Percentiles rank a stretch among this genome's conserved stretches.
These are phyloP conservation scores for Acacia crassicarpa DNA, from an alignment of 306 rosid genomes.

Conservation along the genomic window DNA sequence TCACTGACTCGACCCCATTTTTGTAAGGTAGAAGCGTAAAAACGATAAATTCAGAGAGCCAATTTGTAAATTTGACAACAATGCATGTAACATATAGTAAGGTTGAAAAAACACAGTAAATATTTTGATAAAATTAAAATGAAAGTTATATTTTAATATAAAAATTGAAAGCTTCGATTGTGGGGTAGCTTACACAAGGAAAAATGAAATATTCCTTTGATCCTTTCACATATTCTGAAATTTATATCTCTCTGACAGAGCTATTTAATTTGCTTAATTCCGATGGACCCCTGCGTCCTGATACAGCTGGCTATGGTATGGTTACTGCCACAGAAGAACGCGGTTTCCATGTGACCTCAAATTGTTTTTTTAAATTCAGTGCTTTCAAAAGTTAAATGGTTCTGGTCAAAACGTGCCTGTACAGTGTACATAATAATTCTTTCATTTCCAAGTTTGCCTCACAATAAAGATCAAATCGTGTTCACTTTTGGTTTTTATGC, in stretches of 20 bases:
- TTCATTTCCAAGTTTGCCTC: not conserved
- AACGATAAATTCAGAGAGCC: no score
- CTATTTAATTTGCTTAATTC: not conserved
- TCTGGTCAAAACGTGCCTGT: slow-evolving; percentile 22
- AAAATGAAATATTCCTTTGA: not conserved
- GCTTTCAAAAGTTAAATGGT: not conserved
- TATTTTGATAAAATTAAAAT: no score
- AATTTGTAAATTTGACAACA: no score
- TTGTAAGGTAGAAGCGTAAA: no score
- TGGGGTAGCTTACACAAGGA: no score
- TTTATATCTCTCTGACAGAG: not conserved
- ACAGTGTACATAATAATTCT: not conserved
- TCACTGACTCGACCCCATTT: no score
- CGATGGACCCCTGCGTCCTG: slow-evolving; percentile 1
- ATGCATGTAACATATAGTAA: no score
- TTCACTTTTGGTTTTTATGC: not conserved
- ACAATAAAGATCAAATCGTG: slow-evolving; percentile 1
- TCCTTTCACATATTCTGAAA: not conserved
- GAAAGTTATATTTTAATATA: no score
- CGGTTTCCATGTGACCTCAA: slow-evolving; percentile 7
- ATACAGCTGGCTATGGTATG: not conserved
- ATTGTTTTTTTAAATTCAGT: not conserved
- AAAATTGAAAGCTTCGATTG: no score
- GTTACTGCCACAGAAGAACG: not conserved
- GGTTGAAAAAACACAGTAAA: no score